Conservation (phyloP, 116 monocot species). For the Zostera marina region DNA sequence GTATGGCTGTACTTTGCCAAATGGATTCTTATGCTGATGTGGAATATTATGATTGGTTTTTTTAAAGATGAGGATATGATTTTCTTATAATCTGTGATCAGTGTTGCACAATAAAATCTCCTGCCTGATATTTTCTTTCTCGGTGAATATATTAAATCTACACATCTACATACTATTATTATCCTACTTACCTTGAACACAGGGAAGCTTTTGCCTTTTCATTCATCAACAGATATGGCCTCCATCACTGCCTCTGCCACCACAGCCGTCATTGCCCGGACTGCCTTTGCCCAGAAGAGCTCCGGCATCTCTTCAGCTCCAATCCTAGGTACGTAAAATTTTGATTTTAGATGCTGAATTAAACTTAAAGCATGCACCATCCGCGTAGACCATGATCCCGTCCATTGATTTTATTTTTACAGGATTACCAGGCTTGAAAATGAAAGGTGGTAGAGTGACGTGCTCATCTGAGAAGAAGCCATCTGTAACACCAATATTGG, state of each 20-base stretch:
- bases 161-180: too few relatives aligned
- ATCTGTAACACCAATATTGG: background rate
- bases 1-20: too few relatives aligned
- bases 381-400: background rate
- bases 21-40: slow-evolving; percentile 8
- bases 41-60: slow-evolving; percentile 7
- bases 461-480: background rate
- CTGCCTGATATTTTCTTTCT: background rate
- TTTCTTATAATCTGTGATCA: background rate
- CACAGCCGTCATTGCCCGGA: slow-evolving; percentile 2
- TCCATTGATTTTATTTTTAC: background rate
- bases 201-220: too few relatives aligned
- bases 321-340: slow-evolving; percentile 9
- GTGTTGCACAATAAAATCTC: background rate
- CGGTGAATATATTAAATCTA: too few relatives aligned
- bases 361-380: background rate
- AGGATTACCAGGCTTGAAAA: background rate
- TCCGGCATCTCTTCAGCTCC: slow-evolving; percentile 5
- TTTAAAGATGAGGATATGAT: slow-evolving; percentile 11
- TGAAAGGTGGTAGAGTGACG: background rate
- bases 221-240: slow-evolving; percentile 8
- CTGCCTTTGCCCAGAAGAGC: slow-evolving; percentile 2
- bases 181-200: too few relatives aligned
- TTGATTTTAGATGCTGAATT: background rate
- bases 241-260: slow-evolving; percentile 9